Percentiles rank a stretch among this genome's conserved stretches.
Evolutionary conservation across 2,329 filamentous ascomycete species (phyloP).

Genomic region (Drechslerella dactyloides): DNA sequence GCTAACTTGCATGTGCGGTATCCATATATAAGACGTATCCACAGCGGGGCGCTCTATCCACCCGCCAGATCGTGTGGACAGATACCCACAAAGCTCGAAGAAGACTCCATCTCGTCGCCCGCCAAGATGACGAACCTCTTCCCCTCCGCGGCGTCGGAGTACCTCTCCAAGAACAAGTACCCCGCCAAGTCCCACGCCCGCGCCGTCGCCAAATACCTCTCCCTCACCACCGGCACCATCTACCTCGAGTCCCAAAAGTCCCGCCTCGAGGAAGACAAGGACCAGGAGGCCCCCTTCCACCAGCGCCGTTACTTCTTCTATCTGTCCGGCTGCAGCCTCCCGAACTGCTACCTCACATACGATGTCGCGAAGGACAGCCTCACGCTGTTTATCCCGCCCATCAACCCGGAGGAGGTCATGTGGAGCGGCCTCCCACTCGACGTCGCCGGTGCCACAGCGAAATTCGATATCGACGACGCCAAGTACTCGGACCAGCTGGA

Average conservation of each 20-base stretch:
- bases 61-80: not conserved
- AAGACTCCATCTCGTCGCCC: not conserved
- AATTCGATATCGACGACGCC: slow-evolving; percentile 83
- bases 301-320: slow-evolving; percentile 96
- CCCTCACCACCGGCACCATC: slow-evolving; percentile 70
- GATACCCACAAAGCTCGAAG: not conserved
- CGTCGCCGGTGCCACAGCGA: slow-evolving; percentile 72
- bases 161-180: slow-evolving; percentile 47
- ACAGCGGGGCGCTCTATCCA: slow-evolving; percentile 32
- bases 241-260: slow-evolving; percentile 88
- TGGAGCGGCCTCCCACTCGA: slow-evolving; percentile 89
- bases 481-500: slow-evolving; percentile 76
- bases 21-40: not conserved
- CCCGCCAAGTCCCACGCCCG: slow-evolving; percentile 87
- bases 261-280: slow-evolving; percentile 85
- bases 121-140: slow-evolving; percentile 23
- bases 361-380: slow-evolving; percentile 75
- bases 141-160: slow-evolving; percentile 40
- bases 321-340: slow-evolving; percentile 80
- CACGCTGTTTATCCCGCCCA: slow-evolving; percentile 87
- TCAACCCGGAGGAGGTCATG: slow-evolving; percentile 86
- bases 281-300: slow-evolving; percentile 63
- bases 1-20: not conserved
- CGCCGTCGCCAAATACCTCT: slow-evolving; percentile 76
- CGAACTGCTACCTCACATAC: slow-evolving; percentile 82